phyloP scores from a whole-genome alignment of 1,284 basidiomycete genomes.

The Apiotrichum gamsii region DNA sequence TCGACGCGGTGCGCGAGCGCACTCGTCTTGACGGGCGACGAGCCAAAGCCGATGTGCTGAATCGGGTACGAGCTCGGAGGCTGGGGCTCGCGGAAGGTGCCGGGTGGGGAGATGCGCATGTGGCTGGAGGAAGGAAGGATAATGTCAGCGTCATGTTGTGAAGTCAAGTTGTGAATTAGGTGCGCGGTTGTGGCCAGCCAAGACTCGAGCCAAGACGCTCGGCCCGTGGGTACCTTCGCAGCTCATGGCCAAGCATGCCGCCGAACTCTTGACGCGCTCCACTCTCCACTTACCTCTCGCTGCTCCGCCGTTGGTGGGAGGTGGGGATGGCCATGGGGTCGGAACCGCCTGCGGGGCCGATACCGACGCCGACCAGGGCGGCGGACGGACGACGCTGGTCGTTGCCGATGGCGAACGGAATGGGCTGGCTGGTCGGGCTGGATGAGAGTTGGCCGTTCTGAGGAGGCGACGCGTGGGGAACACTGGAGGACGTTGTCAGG shows the following conservation, averaged over 20 bases:
- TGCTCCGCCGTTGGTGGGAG: conserved; percentile 29
- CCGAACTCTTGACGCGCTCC: too few species aligned
- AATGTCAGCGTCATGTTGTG: too few species aligned
- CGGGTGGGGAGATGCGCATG: conserved; percentile 37
- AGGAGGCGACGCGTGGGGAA: conserved; percentile 46
- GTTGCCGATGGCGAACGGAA: conserved; percentile 6
- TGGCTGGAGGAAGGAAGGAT: conserved; percentile 14
- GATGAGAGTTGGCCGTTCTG: conserved; percentile 34
- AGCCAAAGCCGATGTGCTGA: conserved; percentile 34
- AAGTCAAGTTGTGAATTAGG: too few species aligned
- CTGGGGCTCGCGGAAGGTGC: conserved; percentile 31
- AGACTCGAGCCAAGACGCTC: too few species aligned
- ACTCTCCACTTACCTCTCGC: conserved; percentile 36
- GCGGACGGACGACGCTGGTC: conserved; percentile 9
- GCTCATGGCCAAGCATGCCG: too few species aligned
- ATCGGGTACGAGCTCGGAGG: conserved; percentile 39
- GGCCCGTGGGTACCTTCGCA: too few species aligned
- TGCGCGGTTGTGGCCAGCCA: too few species aligned
- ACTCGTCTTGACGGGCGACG: conserved; percentile 44
- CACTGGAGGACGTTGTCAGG: conserved; percentile 23
- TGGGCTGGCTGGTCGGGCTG: conserved; percentile 31
- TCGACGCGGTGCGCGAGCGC: conserved; percentile 37
- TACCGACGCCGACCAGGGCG: conserved; percentile 36
- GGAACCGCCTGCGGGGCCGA: conserved; percentile 33
- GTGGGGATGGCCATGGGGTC: conserved; percentile 38